Base-by-base conservation (phyloP, 148 eudicot genomes). In the Camellia lanceoleosa region DNA sequence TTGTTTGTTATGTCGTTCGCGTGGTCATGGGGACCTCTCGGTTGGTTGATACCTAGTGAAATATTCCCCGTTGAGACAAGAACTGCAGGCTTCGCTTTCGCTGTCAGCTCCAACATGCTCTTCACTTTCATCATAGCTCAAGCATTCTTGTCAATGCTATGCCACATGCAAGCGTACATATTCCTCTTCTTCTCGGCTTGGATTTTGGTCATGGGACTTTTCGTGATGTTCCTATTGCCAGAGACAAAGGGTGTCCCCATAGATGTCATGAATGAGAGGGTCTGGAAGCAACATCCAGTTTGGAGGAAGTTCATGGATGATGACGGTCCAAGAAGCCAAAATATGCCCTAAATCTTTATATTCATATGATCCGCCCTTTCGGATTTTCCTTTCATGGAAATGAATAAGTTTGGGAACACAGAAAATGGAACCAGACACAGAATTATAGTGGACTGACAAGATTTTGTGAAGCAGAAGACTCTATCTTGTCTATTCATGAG, bases 1-100 rank as follows among this genome's bases (percentile, higher is more conserved):
- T 44, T 83, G 18, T 92, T 77, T 51, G 95, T 92, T 54, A 87
- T 87, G 92, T 82, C 85, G 14, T 92, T 92, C 59, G 93, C 95
- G 13, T 92, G 89, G 85, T 82, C 86, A n/a, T 76, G 83, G 90
- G 90, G 91, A 1, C 87, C 87, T n/a, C n/a, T 71, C 47, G 89
- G 89, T 2, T 87, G 89, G 86, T 54, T 82, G 23, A 79, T 82
- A 30, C 84, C 79, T 1, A 85, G 87, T 81, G 89, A 85, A 66
- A 86, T 73, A 3, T 80, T 78, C 85, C 91, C 91, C 0, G 20
- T 89, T 11, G 91, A 89, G 81, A 86, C 89, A 1, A 69, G 89
- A 74, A 83, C 91, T 0, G 80, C 89, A 1, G 91, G 91, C 2
- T 89, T 84, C 42, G 87, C 88, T 6, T 72, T 86, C 7, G 91